Base-by-base conservation (phyloP, 2,329 filamentous ascomycete genomes). In the Calonectria pteridis region DNA sequence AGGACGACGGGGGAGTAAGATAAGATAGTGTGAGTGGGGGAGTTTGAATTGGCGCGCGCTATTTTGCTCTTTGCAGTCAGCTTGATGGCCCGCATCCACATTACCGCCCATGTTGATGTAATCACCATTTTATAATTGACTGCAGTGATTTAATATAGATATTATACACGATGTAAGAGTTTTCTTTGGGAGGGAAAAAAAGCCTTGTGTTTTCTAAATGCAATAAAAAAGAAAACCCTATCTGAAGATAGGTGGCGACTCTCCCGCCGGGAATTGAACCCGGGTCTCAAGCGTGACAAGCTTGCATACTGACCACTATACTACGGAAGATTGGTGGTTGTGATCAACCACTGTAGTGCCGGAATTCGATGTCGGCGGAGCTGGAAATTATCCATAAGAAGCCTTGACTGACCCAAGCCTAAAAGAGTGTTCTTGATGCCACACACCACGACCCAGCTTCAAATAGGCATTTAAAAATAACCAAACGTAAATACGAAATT, bases 241-340 rank as follows among this genome's bases (percentile, higher is more conserved):
- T 40, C 55, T 40, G 0, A 1, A 20, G 55, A 62, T 18, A 40
- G 55, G 23, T 59, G 55, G 55, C 55, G 55, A 40, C 55, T 62
- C 55, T 62, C 55, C 55, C 55, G 55, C 55, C 55, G 55, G 55
- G 55, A 62, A 62, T 62, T 62, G 55, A 62, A 62, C 55, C 55
- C 55, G 55, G 55, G 55, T 62, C 55, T 62, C 55, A 62, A 62
- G 55, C 55, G 55, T 62, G 55, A 62, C 55, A 62, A 62, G 55
- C 55, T 62, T 62, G 55, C 55, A 62, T 62, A 62, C 55, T 62
- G 55, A 62, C 55, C 55, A 62, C 55, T 62, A 62, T 62, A 62
- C 55, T 62, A 62, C 55, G 55, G 55, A 62, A 62, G 55, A 62
- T 23, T 11, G 6, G 55, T 40, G 35, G 35, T n/a, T 62, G 55